Evolutionary conservation across 2,329 filamentous ascomycete genomes (phyloP), one percentile per base, ranked within the genome.

Genomic region (Rhexocercosporidium sp.): DNA sequence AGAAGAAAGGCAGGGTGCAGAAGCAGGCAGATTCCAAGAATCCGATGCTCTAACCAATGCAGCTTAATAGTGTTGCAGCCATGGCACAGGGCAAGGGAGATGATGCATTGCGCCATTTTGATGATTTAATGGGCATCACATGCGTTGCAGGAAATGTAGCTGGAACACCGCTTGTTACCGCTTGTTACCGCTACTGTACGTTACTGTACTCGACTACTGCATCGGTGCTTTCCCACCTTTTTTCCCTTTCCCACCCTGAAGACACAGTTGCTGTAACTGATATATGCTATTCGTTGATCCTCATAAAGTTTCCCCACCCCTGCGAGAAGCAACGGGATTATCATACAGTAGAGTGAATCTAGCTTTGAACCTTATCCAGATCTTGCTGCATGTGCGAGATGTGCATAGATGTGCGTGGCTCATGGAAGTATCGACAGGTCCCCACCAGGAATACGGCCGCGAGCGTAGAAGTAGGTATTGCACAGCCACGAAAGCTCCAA

Each of bases 81-180:
- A 37, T 11, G 34, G 34, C 4, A 37, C 34, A 9, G 41, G 41
- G 16, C 14, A 25, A 5, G 20, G 3, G 20, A 12, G 46, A 11
- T 25, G 22, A 22, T 31, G 22, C 9, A 63, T 63, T 63, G 49
- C 49, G 49, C 34, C 25, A 54, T 54, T 46, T 31, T n/a, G n/a
- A n/a, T n/a, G n/a, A n/a, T 62, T 11, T 37, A 27, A 46, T 54
- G 29, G 46, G 49, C 37, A 62, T 63, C 61, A 63, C 61, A 63
- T 63, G 61, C 39, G 49, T 34, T 25, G 31, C 31, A 46, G 29
- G 59, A 51, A 49, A 22, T 46, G 39, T 25, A 31, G 27, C 37
- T 46, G 39, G 22, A 41, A 6, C 34, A 37, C 34, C 12, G 12
- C 34, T 11, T 11, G 34, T 37, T 37, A 37, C 34, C 34, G 12